Evolutionary conservation across 1,284 basidiomycete species (phyloP).

Genomic region (Trametes sp.): DNA sequence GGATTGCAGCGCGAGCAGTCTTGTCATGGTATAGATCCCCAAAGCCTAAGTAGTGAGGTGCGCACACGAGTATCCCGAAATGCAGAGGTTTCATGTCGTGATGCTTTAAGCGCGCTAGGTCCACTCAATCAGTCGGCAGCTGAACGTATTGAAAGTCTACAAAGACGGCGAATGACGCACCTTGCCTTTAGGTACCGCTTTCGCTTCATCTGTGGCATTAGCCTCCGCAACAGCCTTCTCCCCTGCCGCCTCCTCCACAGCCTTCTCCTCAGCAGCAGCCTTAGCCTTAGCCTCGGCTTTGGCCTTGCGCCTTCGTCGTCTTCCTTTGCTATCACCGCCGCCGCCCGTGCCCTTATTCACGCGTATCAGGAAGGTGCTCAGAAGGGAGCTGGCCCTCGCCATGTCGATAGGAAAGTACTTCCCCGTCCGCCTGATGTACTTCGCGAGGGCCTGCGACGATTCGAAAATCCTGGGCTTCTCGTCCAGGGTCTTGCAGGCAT

Average conservation of each 20-base stretch:
- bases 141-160: too few species aligned
- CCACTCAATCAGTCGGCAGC: too few species aligned
- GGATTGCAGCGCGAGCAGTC: too few species aligned
- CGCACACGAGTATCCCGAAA: too few species aligned
- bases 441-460: background rate
- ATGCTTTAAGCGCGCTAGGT: too few species aligned
- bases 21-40: too few species aligned
- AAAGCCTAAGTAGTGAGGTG: too few species aligned
- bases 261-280: background rate
- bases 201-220: too few species aligned
- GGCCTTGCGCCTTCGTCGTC: background rate
- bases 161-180: background rate
- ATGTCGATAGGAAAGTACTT: slow-evolving; percentile 5
- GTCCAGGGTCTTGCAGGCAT: slow-evolving; percentile 2
- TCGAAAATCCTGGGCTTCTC: slow-evolving; percentile 6
- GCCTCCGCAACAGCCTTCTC: too few species aligned
- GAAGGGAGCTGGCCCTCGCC: slow-evolving; percentile 3
- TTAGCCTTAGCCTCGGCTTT: background rate
- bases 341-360: background rate
- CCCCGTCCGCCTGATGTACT: slow-evolving; percentile 6
- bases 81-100: too few species aligned
- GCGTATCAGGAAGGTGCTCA: slow-evolving; percentile 3
- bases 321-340: background rate
- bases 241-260: background rate
- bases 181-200: too few species aligned